Base-by-base conservation (phyloP, 345 rosid species). In the Anastatica hierochuntica region DNA sequence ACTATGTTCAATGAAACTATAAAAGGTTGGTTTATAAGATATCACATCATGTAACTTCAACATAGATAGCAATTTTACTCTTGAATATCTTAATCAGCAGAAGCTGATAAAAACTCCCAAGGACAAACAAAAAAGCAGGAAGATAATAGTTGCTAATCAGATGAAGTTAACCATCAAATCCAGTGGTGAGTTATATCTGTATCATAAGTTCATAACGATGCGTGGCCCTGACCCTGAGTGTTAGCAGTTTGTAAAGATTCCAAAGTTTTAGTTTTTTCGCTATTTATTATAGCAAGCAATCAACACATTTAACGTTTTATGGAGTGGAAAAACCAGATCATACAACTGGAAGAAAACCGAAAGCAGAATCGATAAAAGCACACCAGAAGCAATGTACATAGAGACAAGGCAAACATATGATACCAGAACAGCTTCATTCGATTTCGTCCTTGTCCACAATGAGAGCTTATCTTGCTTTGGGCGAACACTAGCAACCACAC, bases 351-450 rank as follows among this genome's bases (percentile, higher is more conserved):
- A 42, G 50, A 62, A 26, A 16, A 18, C 38, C 7, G 8, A 35
- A 47, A 49, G 14, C 15, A 34, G 10, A 43, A 23, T 20, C 58
- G 13, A 17, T 1, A 19, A 47, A 6, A 19, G 10, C 12, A 47
- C 7, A 58, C 7, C 8, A 49, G 20, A n/a, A 29, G 4, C 35
- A 54, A 62, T 19, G 21, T 3, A 30, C 14, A 54, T 12, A 13
- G 41, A 9, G 56, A 59, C 14, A 29, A 52, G 18, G 20, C 0
- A 39, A 62, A 43, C 34, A 42, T 2, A 31, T 45, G 14, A 41
- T 43, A 86, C 98, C 98, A 84, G 89, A 13, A 65, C 80, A 71
- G 98, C 94, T 83, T 90, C 98, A 57, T 90, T 90, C 0, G 96
- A 43, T 20, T 95, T 90, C 2, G 84, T 79, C 74, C 74, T 86